Evolutionary conservation across 441 rosid species (phyloP), one percentile per base, ranked within the genome.

Genomic region (Rhodomyrtus psidioides): DNA sequence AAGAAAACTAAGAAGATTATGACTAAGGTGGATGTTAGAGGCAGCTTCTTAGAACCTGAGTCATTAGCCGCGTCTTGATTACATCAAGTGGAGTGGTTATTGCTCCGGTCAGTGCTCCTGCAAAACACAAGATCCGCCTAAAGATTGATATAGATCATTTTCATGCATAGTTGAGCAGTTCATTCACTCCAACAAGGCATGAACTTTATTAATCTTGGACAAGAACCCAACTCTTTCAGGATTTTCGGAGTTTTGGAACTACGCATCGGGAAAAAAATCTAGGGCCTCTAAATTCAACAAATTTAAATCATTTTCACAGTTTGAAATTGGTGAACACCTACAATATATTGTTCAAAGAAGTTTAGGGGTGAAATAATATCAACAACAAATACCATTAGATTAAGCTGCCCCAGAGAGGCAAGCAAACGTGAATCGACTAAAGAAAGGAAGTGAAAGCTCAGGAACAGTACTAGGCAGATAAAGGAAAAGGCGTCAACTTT

Each of bases 61-160:
- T 76, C 87, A 86, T 86, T 53, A 86, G 83, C 53, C 88, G 76
- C 2, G 88, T 86, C 85, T 86, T 86, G 76, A 86, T 86, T 46
- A 86, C 88, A 86, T 86, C 88, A 12, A 86, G 85, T 44, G 88
- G 88, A 86, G 88, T 86, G 49, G 88, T 86, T 74, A 86, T 81
- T 26, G 88, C 88, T 86, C 88, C 88, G 83, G 86, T 86, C 39
- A 86, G 57, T 56, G 88, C 88, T 17, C 88, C 88, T 86, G 51
- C 46, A 46, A 81, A 82, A 34, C 9, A 70, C 39, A 21, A 70
- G n/a, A 70, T 39, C 15, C n/a, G 39, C 49, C 79, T 70, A 21
- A 70, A 70, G n/a, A 39, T 39, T 70, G 79, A 9, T 70, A 34
- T 30, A 30, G 34, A 62, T 62, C 24, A 9, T 24, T 62, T 5